Evolutionary conservation across 495 filamentous ascomycete species (phyloP), one percentile per base, ranked within the genome.

Genomic region (Neurospora discreta): DNA sequence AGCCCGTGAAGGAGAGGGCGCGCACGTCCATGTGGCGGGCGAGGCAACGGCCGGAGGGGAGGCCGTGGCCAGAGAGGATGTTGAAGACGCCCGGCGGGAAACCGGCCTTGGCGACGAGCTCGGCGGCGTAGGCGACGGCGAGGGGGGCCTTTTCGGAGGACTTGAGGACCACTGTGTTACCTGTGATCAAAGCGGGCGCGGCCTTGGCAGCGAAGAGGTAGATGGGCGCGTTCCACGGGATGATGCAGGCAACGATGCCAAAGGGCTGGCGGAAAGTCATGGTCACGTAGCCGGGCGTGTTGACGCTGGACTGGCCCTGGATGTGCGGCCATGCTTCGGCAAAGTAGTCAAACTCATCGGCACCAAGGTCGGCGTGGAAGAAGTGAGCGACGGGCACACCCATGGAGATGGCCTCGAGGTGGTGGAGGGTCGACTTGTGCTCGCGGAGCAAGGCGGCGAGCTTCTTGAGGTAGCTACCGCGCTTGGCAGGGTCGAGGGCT

Each of bases 131-230:
- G 38, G 80, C 85, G 70, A 92, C 90, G 13, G 91, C 92, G 39
- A 98, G 84, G 0, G 94, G 94, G 1, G 93, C 96, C 79, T 98
- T 94, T 79, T 98, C 94, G 2, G 93, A 92, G 8, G 93, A 87
- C 80, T 98, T 98, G 68, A 98, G 78, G 3, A 98, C 89, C 30
- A 97, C 81, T 0, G 93, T 93, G 79, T 97, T 97, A 13, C 94
- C 93, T 68, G 90, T 91, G 46, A 92, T 91, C 18, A 98, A 85
- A 6, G 94, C 94, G 8, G 94, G 93, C 6, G 92, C 94, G 2
- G 96, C 81, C 79, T 98, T 98, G 92, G 91, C 93, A 1, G 90
- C 90, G 1, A 93, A 90, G 91, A 97, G 97, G 30, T 84, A 85
- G 6, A 95, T 81, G 9, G 93, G 92, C 71, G 90, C 95, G 74